phyloP scores from a whole-genome alignment of 202 grass and related monocot species.

The Zizania palustris region DNA sequence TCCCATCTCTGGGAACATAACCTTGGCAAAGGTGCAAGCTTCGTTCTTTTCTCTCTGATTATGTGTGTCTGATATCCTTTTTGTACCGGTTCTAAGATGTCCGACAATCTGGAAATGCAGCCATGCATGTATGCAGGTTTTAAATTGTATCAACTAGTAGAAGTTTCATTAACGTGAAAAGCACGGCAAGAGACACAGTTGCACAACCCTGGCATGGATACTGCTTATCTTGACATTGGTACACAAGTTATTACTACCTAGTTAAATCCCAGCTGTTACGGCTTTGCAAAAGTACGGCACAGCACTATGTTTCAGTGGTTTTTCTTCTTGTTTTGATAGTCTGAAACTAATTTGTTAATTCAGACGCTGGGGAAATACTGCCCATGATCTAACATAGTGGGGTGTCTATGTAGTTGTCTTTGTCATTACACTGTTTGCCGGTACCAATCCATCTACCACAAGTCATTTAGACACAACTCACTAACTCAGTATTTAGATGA shows the following conservation, averaged over 20 bases:
- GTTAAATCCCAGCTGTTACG: not conserved
- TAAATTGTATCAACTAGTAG: constrained; percentile 16
- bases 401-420: not conserved
- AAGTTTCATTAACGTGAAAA: not conserved
- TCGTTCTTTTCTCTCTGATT: not conserved
- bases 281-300: not conserved
- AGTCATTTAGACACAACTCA: no score
- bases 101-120: constrained; percentile 8
- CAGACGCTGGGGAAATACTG: not conserved
- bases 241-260: no score
- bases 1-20: constrained; percentile 17
- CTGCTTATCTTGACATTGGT: not conserved
- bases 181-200: not conserved
- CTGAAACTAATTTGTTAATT: constrained; percentile 10
- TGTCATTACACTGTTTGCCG: no score
- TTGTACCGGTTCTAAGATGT: constrained; percentile 1
- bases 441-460: no score
- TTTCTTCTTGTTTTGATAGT: not conserved
- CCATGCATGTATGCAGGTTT: not conserved
- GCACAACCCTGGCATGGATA: not conserved
- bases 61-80: not conserved
- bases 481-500: no score
- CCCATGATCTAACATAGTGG: not conserved
- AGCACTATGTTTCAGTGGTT: not conserved
- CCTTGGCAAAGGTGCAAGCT: not conserved